These are phyloP conservation scores for Papiliotrema laurentii DNA, from an alignment of 1,284 basidiomycete genomes.

Conservation along the genomic window DNA sequence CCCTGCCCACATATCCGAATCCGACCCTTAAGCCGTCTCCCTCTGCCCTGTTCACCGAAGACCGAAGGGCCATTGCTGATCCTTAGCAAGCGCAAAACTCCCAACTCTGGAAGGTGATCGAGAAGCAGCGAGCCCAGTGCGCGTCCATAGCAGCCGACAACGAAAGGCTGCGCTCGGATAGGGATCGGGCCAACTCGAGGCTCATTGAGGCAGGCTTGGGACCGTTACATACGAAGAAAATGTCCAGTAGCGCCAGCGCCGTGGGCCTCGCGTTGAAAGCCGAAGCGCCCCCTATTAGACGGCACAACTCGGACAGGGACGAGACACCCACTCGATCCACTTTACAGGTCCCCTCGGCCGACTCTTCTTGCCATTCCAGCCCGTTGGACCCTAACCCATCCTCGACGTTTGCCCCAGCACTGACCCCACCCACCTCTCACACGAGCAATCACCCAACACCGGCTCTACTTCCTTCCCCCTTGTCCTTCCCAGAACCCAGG, in stretches of 20 bases:
- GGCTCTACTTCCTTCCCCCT: constrained; percentile 33
- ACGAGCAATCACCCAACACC: constrained; percentile 3
- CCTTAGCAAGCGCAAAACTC: constrained; percentile 65
- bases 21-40: too few species aligned
- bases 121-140: constrained; percentile 60
- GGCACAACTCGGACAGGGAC: constrained; percentile 38
- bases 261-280: constrained; percentile 26
- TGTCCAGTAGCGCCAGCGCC: constrained; percentile 33
- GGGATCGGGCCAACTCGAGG: constrained; percentile 54
- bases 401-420: not conserved
- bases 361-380: not conserved
- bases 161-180: constrained; percentile 71
- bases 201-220: constrained; percentile 33
- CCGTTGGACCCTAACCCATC: not conserved
- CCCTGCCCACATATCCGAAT: too few species aligned
- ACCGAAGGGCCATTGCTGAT: too few species aligned
- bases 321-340: constrained; percentile 16
- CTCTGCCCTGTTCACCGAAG: too few species aligned
- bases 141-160: constrained; percentile 38
- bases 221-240: constrained; percentile 22
- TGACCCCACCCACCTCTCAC: constrained; percentile 12
- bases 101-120: constrained; percentile 86
- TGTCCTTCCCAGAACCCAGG: constrained; percentile 23
- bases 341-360: constrained; percentile 2
- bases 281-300: constrained; percentile 18